These are phyloP conservation scores for Aureobasidium zeae DNA, from an alignment of 2,329 filamentous ascomycete species.

Conservation along the genomic window DNA sequence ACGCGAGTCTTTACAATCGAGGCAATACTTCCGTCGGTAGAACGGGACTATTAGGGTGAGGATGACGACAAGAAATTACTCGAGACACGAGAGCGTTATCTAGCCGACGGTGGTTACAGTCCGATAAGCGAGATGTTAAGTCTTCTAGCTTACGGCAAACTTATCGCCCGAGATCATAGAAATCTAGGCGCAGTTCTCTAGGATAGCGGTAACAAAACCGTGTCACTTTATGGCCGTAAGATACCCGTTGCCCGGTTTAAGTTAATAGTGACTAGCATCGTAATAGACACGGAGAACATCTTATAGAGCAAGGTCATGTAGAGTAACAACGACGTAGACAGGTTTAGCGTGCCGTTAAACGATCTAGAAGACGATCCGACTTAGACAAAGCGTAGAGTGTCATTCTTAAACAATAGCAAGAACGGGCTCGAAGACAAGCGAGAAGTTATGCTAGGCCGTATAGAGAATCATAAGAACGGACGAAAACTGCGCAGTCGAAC, in stretches of 20 bases:
- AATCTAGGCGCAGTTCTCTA: conserved; percentile 19
- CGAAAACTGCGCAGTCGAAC: conserved; percentile 1
- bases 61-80: conserved; percentile 19
- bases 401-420: conserved; percentile 18
- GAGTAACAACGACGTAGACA: conserved; percentile 14
- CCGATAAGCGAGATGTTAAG: conserved; percentile 21
- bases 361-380: conserved; percentile 19
- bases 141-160: conserved; percentile 22
- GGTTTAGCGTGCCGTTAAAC: conserved; percentile 19
- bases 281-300: conserved; percentile 16
- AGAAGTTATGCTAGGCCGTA: conserved; percentile 17
- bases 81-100: conserved; percentile 17
- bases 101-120: conserved; percentile 21
- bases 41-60: conserved; percentile 17
- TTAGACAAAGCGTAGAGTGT: conserved; percentile 19
- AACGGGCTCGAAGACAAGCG: conserved; percentile 19
- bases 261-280: conserved; percentile 15
- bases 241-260: conserved; percentile 20
- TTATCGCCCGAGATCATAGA: conserved; percentile 18
- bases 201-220: conserved; percentile 18
- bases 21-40: conserved; percentile 17
- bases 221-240: conserved; percentile 18
- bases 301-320: conserved; percentile 20
- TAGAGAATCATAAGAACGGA: conserved; percentile 14
- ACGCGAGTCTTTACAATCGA: conserved; percentile 20